Evolutionary conservation across 176 grass and related monocot species (phyloP).

Genomic region (Oryza meyeriana): DNA sequence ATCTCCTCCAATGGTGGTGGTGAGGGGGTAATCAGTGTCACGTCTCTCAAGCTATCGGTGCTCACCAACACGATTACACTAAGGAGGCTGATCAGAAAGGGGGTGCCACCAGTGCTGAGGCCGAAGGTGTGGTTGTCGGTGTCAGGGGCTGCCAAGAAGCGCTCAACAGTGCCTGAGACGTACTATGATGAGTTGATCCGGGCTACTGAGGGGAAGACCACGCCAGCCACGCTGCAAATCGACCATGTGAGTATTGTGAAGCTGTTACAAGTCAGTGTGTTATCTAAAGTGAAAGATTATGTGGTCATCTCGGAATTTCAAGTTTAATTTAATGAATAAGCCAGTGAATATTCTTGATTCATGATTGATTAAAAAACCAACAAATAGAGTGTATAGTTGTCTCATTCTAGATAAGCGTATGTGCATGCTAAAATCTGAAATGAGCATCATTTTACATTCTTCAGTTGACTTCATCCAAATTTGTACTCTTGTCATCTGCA

Average conservation of each 20-base stretch:
- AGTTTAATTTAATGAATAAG: neutral
- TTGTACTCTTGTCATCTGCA: neutral
- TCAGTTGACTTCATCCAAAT: neutral
- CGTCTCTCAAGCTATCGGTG: constrained; percentile 76
- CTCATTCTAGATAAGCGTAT: neutral
- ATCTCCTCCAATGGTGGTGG: constrained; percentile 65
- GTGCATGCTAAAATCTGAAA: neutral
- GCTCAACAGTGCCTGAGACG: constrained; percentile 86
- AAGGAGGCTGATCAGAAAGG: constrained; percentile 83
- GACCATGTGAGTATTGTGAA: constrained; percentile 69
- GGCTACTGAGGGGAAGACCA: constrained; percentile 81
- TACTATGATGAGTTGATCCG: constrained; percentile 94
- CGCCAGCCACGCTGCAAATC: constrained; percentile 85
- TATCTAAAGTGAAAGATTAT: neutral
- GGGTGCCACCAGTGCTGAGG: constrained; percentile 61
- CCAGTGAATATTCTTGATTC: neutral
- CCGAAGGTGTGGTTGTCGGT: constrained; percentile 91
- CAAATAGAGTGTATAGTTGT: neutral
- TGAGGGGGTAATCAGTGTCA: constrained; percentile 50
- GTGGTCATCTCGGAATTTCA: neutral
- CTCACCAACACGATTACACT: constrained; percentile 71
- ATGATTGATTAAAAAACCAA: neutral
- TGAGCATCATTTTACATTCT: neutral
- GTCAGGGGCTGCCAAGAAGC: constrained; percentile 84
- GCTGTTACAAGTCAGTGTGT: neutral